These are phyloP conservation scores for Aureobasidium zeae DNA, from an alignment of 2,329 filamentous ascomycete species.

Conservation along the genomic window DNA sequence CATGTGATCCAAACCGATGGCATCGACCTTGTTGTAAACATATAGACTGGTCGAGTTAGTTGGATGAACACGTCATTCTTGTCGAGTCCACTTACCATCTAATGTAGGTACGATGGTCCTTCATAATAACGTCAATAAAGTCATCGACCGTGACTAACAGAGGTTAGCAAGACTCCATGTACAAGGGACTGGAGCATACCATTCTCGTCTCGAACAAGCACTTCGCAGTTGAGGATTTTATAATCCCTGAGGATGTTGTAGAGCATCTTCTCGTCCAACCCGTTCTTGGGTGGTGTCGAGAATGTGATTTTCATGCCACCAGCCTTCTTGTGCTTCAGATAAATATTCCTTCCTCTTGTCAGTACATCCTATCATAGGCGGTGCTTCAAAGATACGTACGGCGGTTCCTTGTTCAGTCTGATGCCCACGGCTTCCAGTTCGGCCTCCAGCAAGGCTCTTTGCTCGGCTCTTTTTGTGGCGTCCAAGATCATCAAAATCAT, in stretches of 20 bases:
- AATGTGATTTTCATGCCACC: constrained; percentile 99
- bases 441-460: constrained; percentile 77
- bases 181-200: constrained; percentile 31
- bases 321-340: constrained; percentile 89
- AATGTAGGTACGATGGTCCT: constrained; percentile 97
- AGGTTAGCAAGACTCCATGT: constrained; percentile 14
- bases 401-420: constrained; percentile 79
- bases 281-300: constrained; percentile 70
- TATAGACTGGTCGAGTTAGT: constrained; percentile 56
- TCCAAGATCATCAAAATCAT: constrained; percentile 94
- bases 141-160: constrained; percentile 77
- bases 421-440: constrained; percentile 95
- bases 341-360: constrained; percentile 64
- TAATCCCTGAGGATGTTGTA: constrained; percentile 97
- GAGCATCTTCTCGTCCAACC: constrained; percentile 91
- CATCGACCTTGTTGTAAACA: constrained; percentile 99
- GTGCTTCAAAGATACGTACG: constrained; percentile 44
- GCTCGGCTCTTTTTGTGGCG: constrained; percentile 92
- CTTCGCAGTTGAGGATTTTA: constrained; percentile 96
- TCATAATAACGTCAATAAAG: constrained; percentile 99
- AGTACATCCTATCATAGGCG: not conserved
- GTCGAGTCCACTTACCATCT: constrained; percentile 42
- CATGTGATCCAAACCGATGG: constrained; percentile 84
- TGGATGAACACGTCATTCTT: not conserved
- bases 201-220: constrained; percentile 88